Evolutionary conservation across 2,329 filamentous ascomycete species (phyloP).

Genomic region (Tolypocladium album): DNA sequence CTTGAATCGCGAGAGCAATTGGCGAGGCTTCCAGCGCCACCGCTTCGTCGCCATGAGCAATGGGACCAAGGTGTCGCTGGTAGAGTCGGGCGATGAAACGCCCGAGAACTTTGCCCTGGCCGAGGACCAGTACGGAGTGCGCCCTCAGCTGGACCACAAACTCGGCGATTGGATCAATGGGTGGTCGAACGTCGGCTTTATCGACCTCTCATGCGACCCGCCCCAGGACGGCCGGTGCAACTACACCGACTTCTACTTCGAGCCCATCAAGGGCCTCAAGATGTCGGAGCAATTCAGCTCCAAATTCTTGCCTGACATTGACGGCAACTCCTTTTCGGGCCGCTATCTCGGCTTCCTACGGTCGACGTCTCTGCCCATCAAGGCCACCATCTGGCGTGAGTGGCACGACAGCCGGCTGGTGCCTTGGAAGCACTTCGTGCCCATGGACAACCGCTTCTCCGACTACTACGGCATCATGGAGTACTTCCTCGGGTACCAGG

Average conservation of each 20-base stretch:
- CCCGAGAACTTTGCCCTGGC: slow-evolving; percentile 46
- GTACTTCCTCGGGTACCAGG: slow-evolving; percentile 57
- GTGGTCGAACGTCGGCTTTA: slow-evolving; percentile 41
- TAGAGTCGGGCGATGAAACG: slow-evolving; percentile 30
- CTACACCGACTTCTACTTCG: slow-evolving; percentile 38
- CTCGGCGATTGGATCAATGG: slow-evolving; percentile 37
- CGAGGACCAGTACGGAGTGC: slow-evolving; percentile 32
- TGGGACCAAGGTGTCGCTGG: slow-evolving; percentile 41
- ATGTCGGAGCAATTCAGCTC: slow-evolving; percentile 44
- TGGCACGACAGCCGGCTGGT: slow-evolving; percentile 70
- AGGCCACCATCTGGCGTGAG: slow-evolving; percentile 67
- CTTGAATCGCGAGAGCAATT: slow-evolving; percentile 47
- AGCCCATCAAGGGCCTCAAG: slow-evolving; percentile 24
- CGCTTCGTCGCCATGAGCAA: slow-evolving; percentile 68
- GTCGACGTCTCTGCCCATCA: slow-evolving; percentile 62
- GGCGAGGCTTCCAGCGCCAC: slow-evolving; percentile 65
- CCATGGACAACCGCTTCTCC: slow-evolving; percentile 63
- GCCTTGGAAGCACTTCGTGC: slow-evolving; percentile 72
- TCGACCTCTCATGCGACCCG: slow-evolving; percentile 41
- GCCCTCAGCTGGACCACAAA: slow-evolving; percentile 30
- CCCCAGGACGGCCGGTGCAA: slow-evolving; percentile 28
- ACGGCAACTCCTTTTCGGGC: slow-evolving; percentile 62
- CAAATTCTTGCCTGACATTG: slow-evolving; percentile 68
- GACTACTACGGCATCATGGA: slow-evolving; percentile 66
- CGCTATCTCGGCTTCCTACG: slow-evolving; percentile 59